A percentile compares a stretch with the other conserved stretches of the same genome.
Evolutionary conservation across 176 grass and related monocot genomes (phyloP).

Genomic region (Oryza punctata): DNA sequence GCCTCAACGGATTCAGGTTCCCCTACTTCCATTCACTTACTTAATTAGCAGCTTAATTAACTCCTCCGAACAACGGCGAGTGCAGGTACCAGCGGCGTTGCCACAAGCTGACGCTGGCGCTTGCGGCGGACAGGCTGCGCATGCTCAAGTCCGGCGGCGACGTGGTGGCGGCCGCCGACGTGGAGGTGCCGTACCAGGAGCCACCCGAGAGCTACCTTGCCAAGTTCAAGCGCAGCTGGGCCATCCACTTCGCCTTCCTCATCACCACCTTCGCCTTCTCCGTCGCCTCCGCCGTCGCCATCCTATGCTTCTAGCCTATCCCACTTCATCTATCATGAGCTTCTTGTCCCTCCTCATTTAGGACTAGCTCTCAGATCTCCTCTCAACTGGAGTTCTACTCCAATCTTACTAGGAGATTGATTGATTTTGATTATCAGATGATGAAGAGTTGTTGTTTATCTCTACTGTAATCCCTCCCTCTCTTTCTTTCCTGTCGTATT

Average conservation of each 20-base stretch:
- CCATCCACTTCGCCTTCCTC: constrained; percentile 77
- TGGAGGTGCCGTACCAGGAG: constrained; percentile 93
- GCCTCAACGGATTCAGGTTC: constrained; percentile 88
- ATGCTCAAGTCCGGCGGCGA: constrained; percentile 56
- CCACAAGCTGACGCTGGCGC: constrained; percentile 94
- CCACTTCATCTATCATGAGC: too few species aligned
- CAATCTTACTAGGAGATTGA: neutral
- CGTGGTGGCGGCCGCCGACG: constrained; percentile 56
- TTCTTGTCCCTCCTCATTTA: neutral
- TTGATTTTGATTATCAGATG: neutral
- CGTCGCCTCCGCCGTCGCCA: constrained; percentile 61
- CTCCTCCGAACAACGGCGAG: too few species aligned
- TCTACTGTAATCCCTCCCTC: neutral
- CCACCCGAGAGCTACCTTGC: constrained; percentile 79
- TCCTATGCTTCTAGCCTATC: constrained; percentile 78
- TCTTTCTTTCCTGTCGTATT: neutral
- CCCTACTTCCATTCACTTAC: too few species aligned
- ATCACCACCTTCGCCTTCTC: constrained; percentile 86
- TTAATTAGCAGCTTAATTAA: too few species aligned
- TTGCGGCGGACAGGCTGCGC: constrained; percentile 78
- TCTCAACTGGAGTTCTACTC: neutral
- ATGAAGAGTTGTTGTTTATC: neutral
- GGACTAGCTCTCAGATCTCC: neutral
- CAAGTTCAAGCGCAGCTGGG: constrained; percentile 95
- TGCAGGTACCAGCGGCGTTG: constrained; percentile 84